These are phyloP conservation scores for Malus fusca DNA, from an alignment of 306 rosid species.

Conservation along the genomic window DNA sequence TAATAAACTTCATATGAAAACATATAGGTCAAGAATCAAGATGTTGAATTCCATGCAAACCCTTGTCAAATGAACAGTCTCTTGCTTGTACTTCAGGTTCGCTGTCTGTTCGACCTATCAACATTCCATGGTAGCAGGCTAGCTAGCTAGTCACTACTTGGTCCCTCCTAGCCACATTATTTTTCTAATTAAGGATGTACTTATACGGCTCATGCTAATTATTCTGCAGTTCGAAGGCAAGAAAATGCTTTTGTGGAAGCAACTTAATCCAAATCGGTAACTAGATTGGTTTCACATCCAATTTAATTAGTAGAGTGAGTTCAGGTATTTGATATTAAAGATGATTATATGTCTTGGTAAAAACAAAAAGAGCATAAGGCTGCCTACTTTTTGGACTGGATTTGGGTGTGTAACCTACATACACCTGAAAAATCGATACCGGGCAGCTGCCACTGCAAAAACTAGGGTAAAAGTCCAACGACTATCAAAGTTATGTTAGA, in stretches of 20 bases:
- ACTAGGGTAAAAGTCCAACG: too few species aligned
- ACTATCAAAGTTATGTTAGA: neutral
- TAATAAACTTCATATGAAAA: neutral
- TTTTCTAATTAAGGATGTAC: neutral
- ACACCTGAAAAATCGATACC: neutral
- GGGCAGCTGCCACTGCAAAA: neutral
- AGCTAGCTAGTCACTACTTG: neutral
- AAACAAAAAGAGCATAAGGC: too few species aligned
- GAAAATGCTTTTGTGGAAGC: neutral
- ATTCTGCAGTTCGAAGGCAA: neutral
- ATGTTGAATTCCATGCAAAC: constrained; percentile 29
- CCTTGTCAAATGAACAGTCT: constrained; percentile 27
- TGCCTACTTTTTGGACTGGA: too few species aligned
- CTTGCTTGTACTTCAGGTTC: constrained; percentile 13
- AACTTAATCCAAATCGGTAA: neutral
- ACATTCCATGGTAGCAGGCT: neutral
- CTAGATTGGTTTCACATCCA: neutral
- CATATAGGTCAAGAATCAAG: neutral
- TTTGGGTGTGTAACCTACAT: too few species aligned
- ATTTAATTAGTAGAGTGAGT: neutral
- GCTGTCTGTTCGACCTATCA: constrained; percentile 11
- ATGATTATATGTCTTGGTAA: too few species aligned
- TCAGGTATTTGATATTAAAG: neutral
- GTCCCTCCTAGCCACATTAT: neutral
- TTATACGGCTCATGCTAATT: neutral